Evolutionary conservation across 1,284 basidiomycete genomes (phyloP), one percentile per base, ranked within the genome.

Genomic region (Sporisorium exsertum): DNA sequence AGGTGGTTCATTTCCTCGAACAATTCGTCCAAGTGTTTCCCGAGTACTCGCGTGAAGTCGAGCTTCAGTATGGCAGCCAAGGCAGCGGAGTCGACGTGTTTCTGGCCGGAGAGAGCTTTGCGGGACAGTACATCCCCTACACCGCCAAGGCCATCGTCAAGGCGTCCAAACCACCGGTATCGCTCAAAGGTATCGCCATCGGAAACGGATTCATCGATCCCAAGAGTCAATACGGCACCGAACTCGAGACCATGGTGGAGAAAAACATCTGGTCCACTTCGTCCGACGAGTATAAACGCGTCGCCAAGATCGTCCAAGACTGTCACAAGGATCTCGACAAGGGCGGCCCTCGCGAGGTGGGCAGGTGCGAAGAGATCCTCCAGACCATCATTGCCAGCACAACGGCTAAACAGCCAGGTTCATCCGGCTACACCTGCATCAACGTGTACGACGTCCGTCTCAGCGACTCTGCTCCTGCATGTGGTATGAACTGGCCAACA

Each of bases 401-500:
- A 60, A 87, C 56, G 18, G 29, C 64, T 37, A 71, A 60, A 22
- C 60, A 50, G n/a, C 61, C 51, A 5, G 65, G 64, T 12, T 49
- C 75, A 3, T 64, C 60, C 1, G 56, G 22, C 3, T 56, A 88
- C 42, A 92, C 90, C 86, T 99, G 96, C 86, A 88, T 95, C 80
- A 99, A 99, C 85, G 91, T 98, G 50, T 99, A 99, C 82, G 97
- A 99, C 82, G 90, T 98, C 22, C 91, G 97, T 35, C 87, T 94
- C 29, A 90, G 92, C 60, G 97, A 99, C 84, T 89, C 89, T 15
- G 88, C 86, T 51, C 95, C 95, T n/a, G 91, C 91, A 3, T 99
- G 96, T 86, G 96, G 96, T 1, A 93, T 98, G 94, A 96, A 96
- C 86, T 99, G 96, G 96, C 96, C 96, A 5, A 91, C 92, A n/a